Base-by-base conservation (phyloP, 2,329 filamentous ascomycete genomes). In the Ophiostoma ulmi region DNA sequence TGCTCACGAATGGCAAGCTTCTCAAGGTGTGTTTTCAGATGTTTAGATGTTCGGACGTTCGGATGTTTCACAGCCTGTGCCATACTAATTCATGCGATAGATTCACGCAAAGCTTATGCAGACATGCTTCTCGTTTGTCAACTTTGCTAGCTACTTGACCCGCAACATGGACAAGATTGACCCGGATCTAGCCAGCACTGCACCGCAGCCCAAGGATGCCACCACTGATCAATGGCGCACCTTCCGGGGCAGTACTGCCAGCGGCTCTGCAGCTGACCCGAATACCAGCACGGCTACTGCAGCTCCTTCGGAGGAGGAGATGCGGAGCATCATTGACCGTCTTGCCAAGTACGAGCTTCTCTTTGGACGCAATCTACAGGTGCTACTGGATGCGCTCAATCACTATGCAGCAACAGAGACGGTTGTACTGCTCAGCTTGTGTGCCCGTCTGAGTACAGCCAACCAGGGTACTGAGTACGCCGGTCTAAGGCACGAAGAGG, bases 321-420 rank as follows among this genome's bases (percentile, higher is more conserved):
- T 81, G 36, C 79, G 79, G 48, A 80, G 80, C 69, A 78, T 98
- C 70, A 91, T 92, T 73, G 94, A 97, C 74, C 93, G 94, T 72
- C 87, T 99, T 72, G 88, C 88, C 77, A 93, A 94, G 80, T 98
- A 96, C 83, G 95, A 99, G 79, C 89, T 90, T 74, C 96, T 97
- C 77, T 99, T 99, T 78, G 91, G 91, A 71, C 84, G 93, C 66
- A 94, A 98, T 80, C 81, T 99, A 76, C 94, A 97, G 82, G 97
- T 98, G 75, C 80, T 99, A 76, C 88, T 98, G 52, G 95, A 98
- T 78, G 94, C 93, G 72, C 84, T 99, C 73, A 98, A 99, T 76
- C 97, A 98, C 80, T 96, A 97, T 76, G 95, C 95, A 2, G 95
- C 95, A 0, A 98, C 95, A 0, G 95, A 99, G 82, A 98, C 95